phyloP scores from a whole-genome alignment of 2,329 filamentous ascomycete species.

The Emmonsiellopsis sp. region DNA sequence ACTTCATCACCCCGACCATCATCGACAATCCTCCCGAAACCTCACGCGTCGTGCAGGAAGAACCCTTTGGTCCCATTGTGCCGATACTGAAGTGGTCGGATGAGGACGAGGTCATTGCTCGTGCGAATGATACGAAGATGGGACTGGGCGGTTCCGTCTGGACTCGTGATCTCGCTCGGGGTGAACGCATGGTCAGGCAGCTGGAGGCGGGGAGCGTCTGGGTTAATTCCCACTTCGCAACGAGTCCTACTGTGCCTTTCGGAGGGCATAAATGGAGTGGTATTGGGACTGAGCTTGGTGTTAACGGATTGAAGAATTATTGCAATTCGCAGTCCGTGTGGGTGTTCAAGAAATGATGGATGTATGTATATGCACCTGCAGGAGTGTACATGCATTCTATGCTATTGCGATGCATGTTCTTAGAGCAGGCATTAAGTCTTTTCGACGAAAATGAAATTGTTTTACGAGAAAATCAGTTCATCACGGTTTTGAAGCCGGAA shows the following conservation, averaged over 20 bases:
- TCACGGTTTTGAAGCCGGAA: too few relatives aligned
- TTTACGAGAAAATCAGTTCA: too few relatives aligned
- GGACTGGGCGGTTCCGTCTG: conserved; percentile 49
- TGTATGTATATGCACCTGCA: too few relatives aligned
- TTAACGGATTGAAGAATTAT: conserved; percentile 20
- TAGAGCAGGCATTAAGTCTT: too few relatives aligned
- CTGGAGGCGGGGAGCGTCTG: conserved; percentile 49
- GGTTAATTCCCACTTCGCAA: conserved; percentile 45
- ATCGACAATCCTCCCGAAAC: conserved; percentile 47
- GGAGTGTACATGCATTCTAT: too few relatives aligned
- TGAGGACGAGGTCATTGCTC: conserved; percentile 35
- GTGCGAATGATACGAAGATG: conserved; percentile 41
- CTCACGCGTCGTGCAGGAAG: conserved; percentile 44
- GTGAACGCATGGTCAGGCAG: conserved; percentile 37
- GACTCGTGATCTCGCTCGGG: conserved; percentile 41
- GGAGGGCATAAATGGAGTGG: conserved; percentile 27
- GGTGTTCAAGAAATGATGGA: neutral
- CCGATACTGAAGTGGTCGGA: conserved; percentile 51
- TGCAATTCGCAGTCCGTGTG: conserved; percentile 15
- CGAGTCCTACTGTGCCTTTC: conserved; percentile 34
- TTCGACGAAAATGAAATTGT: too few relatives aligned
- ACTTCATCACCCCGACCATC: conserved; percentile 48
- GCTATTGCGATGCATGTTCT: too few relatives aligned
- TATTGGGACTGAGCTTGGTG: conserved; percentile 23
- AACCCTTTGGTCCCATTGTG: conserved; percentile 54